Evolutionary conservation across 2,329 filamentous ascomycete genomes (phyloP), one percentile per base, ranked within the genome.

Genomic region (Talaromyces sp.): DNA sequence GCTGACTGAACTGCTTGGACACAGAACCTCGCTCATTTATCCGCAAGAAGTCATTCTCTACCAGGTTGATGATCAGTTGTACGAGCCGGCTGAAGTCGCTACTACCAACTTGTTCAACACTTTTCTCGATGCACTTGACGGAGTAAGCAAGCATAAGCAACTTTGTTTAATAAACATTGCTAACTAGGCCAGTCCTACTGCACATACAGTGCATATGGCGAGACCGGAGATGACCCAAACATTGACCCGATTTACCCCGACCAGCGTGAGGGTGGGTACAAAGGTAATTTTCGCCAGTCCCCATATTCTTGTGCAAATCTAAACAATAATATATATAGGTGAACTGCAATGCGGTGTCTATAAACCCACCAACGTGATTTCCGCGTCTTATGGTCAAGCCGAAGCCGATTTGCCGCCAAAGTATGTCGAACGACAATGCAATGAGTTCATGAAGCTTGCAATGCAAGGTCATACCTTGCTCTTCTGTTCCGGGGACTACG

Each of bases 281-380:
- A 79, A 58, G 80, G 80, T 73, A 61, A 69, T 76, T 3, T 70
- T 70, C 7, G 15, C 13, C 8, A n/a, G 36, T 51, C 44, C 6
- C 44, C 10, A 27, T 22, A 51, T 51, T 22, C 10, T 27, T 13
- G 8, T 27, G 19, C 19, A 51, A 13, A 13, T 22, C 13, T 51
- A 22, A 22, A 25, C 10, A 51, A 49, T 19, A 25, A 25, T 22
- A 3, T 51, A 27, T 6, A 51, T 19, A 19, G 65, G 68, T 59
- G 58, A 69, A 42, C 71, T 79, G 13, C 75, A 80, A 65, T 82
- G 81, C 61, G 80, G 80, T 6, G 75, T 80, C 27, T 83, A 80
- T 72, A 75, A 80, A 65, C 81, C 82, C 2, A 82, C 84, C 7
- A 84, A 85, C 64, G 83, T 85, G 9, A 78, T 85, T 63, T 80